phyloP scores from a whole-genome alignment of 2,329 filamentous ascomycete species.

The Arthrobotrys conoides region DNA sequence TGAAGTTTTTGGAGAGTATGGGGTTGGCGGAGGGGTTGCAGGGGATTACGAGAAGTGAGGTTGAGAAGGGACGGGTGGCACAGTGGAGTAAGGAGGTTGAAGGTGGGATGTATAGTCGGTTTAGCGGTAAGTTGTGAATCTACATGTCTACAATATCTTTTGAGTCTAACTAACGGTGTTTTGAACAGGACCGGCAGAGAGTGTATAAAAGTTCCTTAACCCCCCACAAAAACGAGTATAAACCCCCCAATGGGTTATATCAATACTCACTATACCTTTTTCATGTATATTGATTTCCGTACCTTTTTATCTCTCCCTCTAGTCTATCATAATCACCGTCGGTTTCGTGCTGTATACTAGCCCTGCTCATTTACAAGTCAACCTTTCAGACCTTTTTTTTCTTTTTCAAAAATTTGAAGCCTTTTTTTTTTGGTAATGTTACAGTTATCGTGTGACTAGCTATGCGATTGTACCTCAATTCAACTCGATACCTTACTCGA shows the following conservation, averaged over 20 bases:
- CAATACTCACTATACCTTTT: neutral
- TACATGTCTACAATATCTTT: neutral
- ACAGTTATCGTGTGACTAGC: too few species aligned
- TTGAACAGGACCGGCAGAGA: constrained; percentile 46
- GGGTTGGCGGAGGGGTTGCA: constrained; percentile 76
- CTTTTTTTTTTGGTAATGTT: too few species aligned
- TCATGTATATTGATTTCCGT: constrained; percentile 1
- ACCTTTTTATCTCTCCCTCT: neutral
- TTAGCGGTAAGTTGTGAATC: constrained; percentile 44
- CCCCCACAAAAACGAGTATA: constrained; percentile 1
- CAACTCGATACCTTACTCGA: too few species aligned
- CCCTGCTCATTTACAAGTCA: neutral
- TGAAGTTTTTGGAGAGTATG: constrained; percentile 76
- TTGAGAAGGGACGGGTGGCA: constrained; percentile 74
- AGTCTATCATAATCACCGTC: neutral
- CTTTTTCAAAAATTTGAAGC: too few species aligned
- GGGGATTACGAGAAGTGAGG: constrained; percentile 73
- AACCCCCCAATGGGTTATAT: neutral
- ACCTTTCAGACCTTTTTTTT: too few species aligned
- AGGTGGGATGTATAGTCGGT: constrained; percentile 59
- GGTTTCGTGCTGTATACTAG: constrained; percentile 26
- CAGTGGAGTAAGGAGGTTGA: constrained; percentile 71
- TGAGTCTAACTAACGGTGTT: constrained; percentile 19
- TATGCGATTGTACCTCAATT: too few species aligned
- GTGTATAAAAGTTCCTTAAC: constrained; percentile 43